These are phyloP conservation scores for Penicillium sp. DNA, from an alignment of 2,329 filamentous ascomycete species.

Conservation along the genomic window DNA sequence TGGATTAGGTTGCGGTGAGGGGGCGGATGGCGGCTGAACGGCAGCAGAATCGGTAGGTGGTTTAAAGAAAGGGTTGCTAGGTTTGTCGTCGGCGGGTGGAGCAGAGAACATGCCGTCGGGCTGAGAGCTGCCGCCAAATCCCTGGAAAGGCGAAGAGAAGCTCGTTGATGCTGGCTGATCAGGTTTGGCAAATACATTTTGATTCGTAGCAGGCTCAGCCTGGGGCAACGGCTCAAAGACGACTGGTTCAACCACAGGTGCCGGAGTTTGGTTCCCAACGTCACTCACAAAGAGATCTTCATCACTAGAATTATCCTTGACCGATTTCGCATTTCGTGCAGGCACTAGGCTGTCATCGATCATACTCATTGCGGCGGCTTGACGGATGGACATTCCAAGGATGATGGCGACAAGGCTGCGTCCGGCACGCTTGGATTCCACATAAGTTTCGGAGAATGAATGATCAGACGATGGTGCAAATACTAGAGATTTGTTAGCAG, in stretches of 20 bases:
- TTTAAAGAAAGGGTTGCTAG: not conserved
- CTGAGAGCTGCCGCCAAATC: not conserved
- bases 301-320: conserved; percentile 27
- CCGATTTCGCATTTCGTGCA: conserved; percentile 23
- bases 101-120: conserved; percentile 4
- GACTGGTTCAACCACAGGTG: conserved; percentile 20
- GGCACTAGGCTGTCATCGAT: conserved; percentile 46
- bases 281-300: conserved; percentile 42
- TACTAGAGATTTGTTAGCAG: conserved; percentile 25
- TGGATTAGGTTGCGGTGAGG: conserved; percentile 1
- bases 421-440: conserved; percentile 60
- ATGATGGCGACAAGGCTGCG: conserved; percentile 60
- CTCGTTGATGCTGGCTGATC: not conserved
- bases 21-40: not conserved
- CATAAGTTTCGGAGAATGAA: conserved; percentile 54
- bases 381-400: conserved; percentile 55
- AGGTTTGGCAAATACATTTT: conserved; percentile 19
- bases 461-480: conserved; percentile 52
- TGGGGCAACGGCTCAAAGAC: conserved; percentile 4
- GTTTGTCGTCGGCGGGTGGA: not conserved
- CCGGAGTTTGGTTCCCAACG: conserved; percentile 34
- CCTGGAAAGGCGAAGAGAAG: not conserved
- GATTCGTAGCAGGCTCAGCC: conserved; percentile 16
- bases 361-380: conserved; percentile 53
- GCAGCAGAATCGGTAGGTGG: not conserved